Conservation (phyloP, 441 rosid species). For the Gossypium schwendimanii region DNA sequence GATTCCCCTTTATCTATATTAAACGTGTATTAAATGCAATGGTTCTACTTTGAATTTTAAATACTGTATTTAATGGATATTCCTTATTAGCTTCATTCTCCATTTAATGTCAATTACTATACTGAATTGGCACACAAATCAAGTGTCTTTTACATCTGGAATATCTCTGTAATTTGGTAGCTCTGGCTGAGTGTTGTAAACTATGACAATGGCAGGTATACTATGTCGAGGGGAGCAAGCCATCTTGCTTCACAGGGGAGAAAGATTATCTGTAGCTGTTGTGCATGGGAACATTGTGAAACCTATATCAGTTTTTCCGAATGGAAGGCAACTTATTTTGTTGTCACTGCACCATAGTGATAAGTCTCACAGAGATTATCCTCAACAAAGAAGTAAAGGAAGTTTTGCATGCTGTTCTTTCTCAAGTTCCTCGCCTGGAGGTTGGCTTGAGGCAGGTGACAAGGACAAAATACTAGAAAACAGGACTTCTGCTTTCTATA, state of each 20-base stretch:
- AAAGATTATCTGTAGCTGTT: conserved; percentile 20
- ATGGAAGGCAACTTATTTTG: conserved; percentile 20
- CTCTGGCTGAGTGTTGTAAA: conserved; percentile 4
- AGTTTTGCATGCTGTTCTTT: conserved; percentile 28
- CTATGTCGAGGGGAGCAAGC: conserved; percentile 26
- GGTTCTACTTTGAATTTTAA: neutral
- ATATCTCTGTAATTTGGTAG: neutral
- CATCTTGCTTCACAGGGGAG: conserved; percentile 24
- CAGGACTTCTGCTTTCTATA: conserved; percentile 55
- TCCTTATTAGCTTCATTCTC: neutral
- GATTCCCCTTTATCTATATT: neutral
- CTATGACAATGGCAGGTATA: conserved; percentile 36
- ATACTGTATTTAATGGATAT: neutral
- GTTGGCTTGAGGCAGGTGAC: conserved; percentile 25
- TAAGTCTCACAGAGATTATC: conserved; percentile 16
- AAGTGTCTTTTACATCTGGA: neutral
- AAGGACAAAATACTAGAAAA: conserved; percentile 21
- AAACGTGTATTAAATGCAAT: neutral
- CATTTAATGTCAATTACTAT: neutral
- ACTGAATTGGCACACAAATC: neutral
- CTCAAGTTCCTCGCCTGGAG: conserved; percentile 19
- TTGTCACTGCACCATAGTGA: conserved; percentile 22
- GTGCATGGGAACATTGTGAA: conserved; percentile 27
- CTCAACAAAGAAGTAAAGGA: conserved; percentile 24
- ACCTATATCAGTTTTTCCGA: conserved; percentile 19